Conservation (phyloP, 305 asterid species). For the Fraxinus paxiana region DNA sequence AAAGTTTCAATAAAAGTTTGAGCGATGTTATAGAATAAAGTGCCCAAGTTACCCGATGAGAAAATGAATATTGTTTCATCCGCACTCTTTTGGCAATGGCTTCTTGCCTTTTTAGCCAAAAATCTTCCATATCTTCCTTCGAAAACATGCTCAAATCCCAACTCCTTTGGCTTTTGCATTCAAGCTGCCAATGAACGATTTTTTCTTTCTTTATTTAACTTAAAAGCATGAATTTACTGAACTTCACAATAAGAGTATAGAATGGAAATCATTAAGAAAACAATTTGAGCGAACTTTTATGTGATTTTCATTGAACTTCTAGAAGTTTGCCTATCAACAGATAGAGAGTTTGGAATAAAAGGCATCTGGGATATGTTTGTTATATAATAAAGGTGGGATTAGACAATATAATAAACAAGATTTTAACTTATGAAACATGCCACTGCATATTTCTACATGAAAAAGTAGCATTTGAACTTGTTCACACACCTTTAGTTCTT, state of each 20-base stretch:
- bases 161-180: constrained; percentile 40
- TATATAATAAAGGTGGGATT: background rate
- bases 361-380: background rate
- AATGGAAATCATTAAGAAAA: background rate
- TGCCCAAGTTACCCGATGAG: constrained; percentile 54
- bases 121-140: constrained; percentile 47
- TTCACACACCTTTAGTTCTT: constrained; percentile 42
- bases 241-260: background rate
- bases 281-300: background rate
- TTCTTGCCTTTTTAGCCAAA: constrained; percentile 54
- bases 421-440: background rate
- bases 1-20: background rate
- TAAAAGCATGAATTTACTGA: background rate
- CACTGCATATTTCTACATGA: background rate
- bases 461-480: background rate
- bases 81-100: constrained; percentile 63
- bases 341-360: background rate
- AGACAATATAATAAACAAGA: background rate
- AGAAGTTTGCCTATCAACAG: background rate
- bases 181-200: constrained; percentile 30
- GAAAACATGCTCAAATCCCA: constrained; percentile 59
- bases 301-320: background rate
- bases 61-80: constrained; percentile 70
- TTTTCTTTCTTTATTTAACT: background rate
- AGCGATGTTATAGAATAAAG: background rate